These are phyloP conservation scores for Wickerhamiella pararugosa DNA, from an alignment of 1,139 yeast species.

Conservation along the genomic window DNA sequence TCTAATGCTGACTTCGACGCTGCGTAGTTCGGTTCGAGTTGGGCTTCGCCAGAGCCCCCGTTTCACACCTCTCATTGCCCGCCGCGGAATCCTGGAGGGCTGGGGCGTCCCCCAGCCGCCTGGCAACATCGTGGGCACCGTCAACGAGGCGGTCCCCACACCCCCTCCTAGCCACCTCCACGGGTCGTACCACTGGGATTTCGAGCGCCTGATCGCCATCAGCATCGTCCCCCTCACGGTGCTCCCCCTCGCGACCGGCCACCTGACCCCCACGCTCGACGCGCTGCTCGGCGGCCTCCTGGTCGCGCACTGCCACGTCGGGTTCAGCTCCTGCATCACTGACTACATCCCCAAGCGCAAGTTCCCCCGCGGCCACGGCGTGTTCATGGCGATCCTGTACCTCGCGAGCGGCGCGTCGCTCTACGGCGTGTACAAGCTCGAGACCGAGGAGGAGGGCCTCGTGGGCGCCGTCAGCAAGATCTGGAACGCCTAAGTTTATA, in stretches of 20 bases:
- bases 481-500: conserved; percentile 27
- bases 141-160: conserved; percentile 61
- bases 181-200: conserved; percentile 84
- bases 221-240: conserved; percentile 61
- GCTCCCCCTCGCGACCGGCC: conserved; percentile 54
- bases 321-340: conserved; percentile 71
- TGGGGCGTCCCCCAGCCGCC: conserved; percentile 27
- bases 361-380: conserved; percentile 54
- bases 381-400: conserved; percentile 49
- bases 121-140: conserved; percentile 40
- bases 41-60: too few species aligned
- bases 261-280: conserved; percentile 53
- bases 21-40: too few species aligned
- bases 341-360: conserved; percentile 82
- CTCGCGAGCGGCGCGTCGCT: conserved; percentile 58
- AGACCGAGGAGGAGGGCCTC: conserved; percentile 57
- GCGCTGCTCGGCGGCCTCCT: conserved; percentile 47
- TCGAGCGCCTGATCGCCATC: conserved; percentile 54
- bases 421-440: conserved; percentile 72
- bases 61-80: neutral
- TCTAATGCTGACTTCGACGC: too few species aligned
- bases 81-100: conserved; percentile 16
- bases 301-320: conserved; percentile 63
- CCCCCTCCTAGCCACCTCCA: conserved; percentile 49
- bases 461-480: conserved; percentile 27